Evolutionary conservation across 1,139 yeast species (phyloP).

Genomic region (Pichiaceae sp.): DNA sequence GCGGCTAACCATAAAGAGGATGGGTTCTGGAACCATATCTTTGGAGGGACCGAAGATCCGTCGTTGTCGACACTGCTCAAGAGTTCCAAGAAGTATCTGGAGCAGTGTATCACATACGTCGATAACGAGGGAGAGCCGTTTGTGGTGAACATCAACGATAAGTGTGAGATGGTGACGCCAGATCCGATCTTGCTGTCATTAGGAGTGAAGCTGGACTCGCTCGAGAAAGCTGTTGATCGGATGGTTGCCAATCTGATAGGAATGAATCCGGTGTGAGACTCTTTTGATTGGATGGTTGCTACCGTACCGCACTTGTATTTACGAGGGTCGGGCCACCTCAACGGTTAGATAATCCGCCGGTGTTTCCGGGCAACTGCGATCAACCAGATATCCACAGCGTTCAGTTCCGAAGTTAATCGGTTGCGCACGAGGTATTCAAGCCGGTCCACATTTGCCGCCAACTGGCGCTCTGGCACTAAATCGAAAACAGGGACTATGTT

Average conservation of each 20-base stretch:
- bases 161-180: conserved; percentile 24
- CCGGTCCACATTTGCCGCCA: no score
- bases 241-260: conserved; percentile 8
- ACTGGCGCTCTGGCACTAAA: no score
- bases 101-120: conserved; percentile 20
- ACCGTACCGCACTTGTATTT: no score
- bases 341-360: no score
- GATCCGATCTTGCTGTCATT: conserved; percentile 25
- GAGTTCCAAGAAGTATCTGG: conserved; percentile 19
- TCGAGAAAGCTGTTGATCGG: conserved; percentile 19
- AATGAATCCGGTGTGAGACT: no score
- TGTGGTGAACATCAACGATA: conserved; percentile 21
- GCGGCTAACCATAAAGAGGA: conserved; percentile 4
- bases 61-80: conserved; percentile 21
- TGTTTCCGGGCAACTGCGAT: no score
- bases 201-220: conserved; percentile 23
- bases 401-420: no score
- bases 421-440: no score
- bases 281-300: no score
- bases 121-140: conserved; percentile 19
- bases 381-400: no score
- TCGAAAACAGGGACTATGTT: no score
- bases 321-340: no score
- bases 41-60: conserved; percentile 17
- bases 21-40: conserved; percentile 3